Conservation (phyloP, 495 filamentous ascomycete species). For the Lepraria neglecta region DNA sequence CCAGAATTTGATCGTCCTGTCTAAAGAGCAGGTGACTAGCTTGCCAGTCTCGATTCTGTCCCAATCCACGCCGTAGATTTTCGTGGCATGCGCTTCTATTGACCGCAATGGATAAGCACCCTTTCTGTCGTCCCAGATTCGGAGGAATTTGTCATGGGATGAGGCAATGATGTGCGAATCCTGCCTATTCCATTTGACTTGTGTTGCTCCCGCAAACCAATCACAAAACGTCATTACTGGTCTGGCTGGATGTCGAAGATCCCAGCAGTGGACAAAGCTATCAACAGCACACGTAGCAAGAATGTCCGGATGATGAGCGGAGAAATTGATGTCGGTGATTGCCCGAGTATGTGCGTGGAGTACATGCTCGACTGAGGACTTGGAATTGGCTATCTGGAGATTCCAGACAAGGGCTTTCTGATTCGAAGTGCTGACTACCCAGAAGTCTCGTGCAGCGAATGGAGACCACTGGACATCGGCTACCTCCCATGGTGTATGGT, state of each 20-base stretch:
- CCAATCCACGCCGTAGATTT: constrained; percentile 96
- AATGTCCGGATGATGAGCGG: constrained; percentile 81
- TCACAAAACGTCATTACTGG: constrained; percentile 80
- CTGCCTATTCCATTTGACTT: constrained; percentile 92
- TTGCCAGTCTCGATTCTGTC: constrained; percentile 65
- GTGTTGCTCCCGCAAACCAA: constrained; percentile 91
- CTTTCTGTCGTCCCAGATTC: constrained; percentile 87
- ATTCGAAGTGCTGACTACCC: constrained; percentile 91
- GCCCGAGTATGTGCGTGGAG: constrained; percentile 82
- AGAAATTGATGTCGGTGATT: constrained; percentile 97
- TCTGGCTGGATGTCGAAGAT: constrained; percentile 67
- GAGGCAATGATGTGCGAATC: constrained; percentile 80
- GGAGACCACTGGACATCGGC: constrained; percentile 99
- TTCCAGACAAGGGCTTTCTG: constrained; percentile 97
- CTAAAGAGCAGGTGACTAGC: constrained; percentile 81
- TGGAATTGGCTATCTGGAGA: constrained; percentile 64
- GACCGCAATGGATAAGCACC: constrained; percentile 71
- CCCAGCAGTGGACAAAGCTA: constrained; percentile 91
- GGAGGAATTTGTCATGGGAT: constrained; percentile 77
- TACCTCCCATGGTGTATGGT: constrained; percentile 88
- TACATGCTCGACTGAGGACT: constrained; percentile 79
- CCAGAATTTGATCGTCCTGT: constrained; percentile 94
- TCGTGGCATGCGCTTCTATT: constrained; percentile 85
- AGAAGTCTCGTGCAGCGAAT: constrained; percentile 79
- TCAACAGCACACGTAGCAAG: constrained; percentile 90